phyloP scores from a whole-genome alignment of 352 stramenopile genomes.

The Aphanomyces invadans region DNA sequence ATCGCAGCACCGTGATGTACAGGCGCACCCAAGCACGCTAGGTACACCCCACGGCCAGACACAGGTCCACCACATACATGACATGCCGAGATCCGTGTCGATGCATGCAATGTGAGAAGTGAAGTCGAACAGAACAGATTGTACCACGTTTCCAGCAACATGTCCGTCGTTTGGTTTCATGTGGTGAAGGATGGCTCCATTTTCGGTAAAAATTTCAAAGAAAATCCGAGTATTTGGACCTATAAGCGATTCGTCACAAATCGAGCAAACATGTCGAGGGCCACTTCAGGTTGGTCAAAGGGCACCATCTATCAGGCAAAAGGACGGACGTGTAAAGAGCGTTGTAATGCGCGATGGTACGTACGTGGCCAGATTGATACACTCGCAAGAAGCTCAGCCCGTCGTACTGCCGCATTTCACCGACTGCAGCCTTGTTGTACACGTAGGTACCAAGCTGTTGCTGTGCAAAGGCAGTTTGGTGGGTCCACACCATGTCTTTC shows the following conservation, averaged over 20 bases:
- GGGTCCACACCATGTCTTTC: conserved; percentile 36
- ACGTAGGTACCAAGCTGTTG: conserved; percentile 24
- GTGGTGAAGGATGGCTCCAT: too few relatives aligned
- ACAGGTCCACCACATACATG: too few relatives aligned
- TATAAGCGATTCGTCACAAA: not conserved
- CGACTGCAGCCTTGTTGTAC: conserved; percentile 29
- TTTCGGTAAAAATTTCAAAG: not conserved
- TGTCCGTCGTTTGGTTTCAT: too few relatives aligned
- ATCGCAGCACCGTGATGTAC: too few relatives aligned
- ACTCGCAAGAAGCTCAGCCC: conserved; percentile 63
- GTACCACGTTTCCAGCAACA: too few relatives aligned
- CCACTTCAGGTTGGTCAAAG: conserved; percentile 48
- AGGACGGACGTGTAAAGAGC: too few relatives aligned
- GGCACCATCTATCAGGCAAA: conserved; percentile 81
- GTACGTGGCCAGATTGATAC: conserved; percentile 57
- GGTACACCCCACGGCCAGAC: too few relatives aligned
- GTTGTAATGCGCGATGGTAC: too few relatives aligned
- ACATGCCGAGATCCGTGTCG: too few relatives aligned
- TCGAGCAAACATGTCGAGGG: conserved; percentile 12
- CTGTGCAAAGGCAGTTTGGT: conserved; percentile 32
- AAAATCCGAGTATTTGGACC: not conserved
- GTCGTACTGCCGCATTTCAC: conserved; percentile 36
- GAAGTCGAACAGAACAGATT: too few relatives aligned
- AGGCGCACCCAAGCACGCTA: too few relatives aligned
- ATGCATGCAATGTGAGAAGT: too few relatives aligned